Percentiles rank a stretch among this genome's conserved stretches.
Evolutionary conservation across 352 stramenopile species (phyloP).

Genomic region (Hyphochytrium catenoides): DNA sequence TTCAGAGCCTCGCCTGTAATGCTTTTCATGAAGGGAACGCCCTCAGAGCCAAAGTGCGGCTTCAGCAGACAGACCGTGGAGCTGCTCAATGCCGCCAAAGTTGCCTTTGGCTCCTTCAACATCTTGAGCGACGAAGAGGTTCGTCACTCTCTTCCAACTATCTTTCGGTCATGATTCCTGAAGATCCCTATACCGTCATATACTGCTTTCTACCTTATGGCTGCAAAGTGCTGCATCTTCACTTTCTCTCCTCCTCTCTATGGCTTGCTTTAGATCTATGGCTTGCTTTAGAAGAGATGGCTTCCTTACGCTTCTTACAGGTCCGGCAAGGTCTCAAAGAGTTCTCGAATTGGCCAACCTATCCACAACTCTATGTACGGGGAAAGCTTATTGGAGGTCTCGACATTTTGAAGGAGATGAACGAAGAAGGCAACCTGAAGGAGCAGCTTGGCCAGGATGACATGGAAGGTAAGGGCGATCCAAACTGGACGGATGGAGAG

Average conservation of each 20-base stretch:
- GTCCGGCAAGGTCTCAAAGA: conserved; percentile 87
- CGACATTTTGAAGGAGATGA: conserved; percentile 93
- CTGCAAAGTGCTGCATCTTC: too few relatives aligned
- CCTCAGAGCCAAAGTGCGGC: conserved; percentile 76
- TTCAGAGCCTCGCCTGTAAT: conserved; percentile 63
- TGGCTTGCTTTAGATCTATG: too few relatives aligned
- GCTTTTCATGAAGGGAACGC: conserved; percentile 98
- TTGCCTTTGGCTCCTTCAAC: conserved; percentile 87
- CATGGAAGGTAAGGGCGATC: conserved; percentile 24
- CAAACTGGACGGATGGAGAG: too few relatives aligned
- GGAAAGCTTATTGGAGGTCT: conserved; percentile 84
- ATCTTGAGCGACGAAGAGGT: conserved; percentile 88
- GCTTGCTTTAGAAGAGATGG: too few relatives aligned
- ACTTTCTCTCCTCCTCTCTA: too few relatives aligned
- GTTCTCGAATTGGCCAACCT: conserved; percentile 95
- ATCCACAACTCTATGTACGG: conserved; percentile 93
- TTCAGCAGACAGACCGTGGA: conserved; percentile 83
- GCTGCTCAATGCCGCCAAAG: conserved; percentile 70
- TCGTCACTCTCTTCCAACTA: neutral
- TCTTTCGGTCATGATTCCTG: neutral
- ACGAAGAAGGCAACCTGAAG: conserved; percentile 41
- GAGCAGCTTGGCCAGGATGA: conserved; percentile 41
- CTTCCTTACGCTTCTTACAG: conserved; percentile 9
- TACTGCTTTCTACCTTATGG: too few relatives aligned
- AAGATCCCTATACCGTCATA: too few relatives aligned